Percentiles rank a stretch among this genome's conserved stretches.
These are phyloP conservation scores for Auxenochlorella pyrenoidosa DNA, from an alignment of 139 green algal genomes.

Conservation along the genomic window DNA sequence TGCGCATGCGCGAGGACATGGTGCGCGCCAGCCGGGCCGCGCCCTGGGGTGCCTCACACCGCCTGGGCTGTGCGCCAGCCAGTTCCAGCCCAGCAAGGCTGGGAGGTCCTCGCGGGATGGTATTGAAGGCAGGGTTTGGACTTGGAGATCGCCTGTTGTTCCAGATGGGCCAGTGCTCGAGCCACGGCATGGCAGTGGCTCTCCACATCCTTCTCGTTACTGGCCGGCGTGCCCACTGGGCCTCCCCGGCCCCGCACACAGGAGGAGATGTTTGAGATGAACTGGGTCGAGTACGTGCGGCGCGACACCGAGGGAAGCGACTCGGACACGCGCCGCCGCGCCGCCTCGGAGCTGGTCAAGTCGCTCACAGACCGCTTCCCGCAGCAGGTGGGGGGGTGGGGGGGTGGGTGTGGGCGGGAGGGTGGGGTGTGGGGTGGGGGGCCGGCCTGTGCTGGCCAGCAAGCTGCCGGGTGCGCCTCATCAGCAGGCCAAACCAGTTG, in stretches of 20 bases:
- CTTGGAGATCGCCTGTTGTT: too few species aligned
- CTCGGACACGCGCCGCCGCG: slow-evolving; percentile 91
- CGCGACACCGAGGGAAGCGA: slow-evolving; percentile 96
- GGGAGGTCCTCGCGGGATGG: too few species aligned
- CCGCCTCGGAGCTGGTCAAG: slow-evolving; percentile 93
- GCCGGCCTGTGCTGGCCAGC: slow-evolving; percentile 87
- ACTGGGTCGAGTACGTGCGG: slow-evolving; percentile 95
- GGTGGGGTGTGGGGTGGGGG: too few species aligned
- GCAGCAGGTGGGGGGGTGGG: slow-evolving; percentile 51
- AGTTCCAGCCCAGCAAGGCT: too few species aligned
- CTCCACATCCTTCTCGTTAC: too few species aligned
- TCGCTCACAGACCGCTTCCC: slow-evolving; percentile 85
- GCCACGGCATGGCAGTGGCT: neutral
- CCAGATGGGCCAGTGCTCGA: neutral
- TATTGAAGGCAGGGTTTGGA: too few species aligned
- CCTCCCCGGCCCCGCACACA: slow-evolving; percentile 61
- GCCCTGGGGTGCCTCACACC: too few species aligned
- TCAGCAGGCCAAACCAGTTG: too few species aligned
- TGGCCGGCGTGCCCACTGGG: too few species aligned
- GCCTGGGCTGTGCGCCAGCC: too few species aligned
- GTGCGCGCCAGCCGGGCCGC: neutral
- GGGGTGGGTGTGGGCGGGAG: too few species aligned
- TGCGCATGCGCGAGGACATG: slow-evolving; percentile 59
- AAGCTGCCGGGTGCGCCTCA: slow-evolving; percentile 80
- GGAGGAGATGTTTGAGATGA: slow-evolving; percentile 96